Evolutionary conservation across 1,284 basidiomycete genomes (phyloP), one percentile per base, ranked within the genome.

Genomic region (Omphalotus olearius): DNA sequence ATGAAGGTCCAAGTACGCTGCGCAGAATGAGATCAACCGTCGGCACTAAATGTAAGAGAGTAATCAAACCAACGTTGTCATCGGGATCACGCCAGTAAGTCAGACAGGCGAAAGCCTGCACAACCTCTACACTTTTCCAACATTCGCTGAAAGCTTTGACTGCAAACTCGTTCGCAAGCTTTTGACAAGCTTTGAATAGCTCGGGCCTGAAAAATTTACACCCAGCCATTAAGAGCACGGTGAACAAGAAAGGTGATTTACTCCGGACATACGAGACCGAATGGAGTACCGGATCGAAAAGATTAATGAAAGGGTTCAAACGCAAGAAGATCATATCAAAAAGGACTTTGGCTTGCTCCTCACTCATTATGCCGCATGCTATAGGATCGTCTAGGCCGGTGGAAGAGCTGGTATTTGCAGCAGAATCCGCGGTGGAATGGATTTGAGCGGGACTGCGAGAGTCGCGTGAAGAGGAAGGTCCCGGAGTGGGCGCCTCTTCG

Each of bases 31-130:
- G 57, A 49, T 50, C 60, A 47, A 47, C 57, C n/a, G 51, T 36
- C 55, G 36, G 52, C 50, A 35, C 41, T 50, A 46, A 52, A 33
- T 36, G 52, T 40, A 53, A 17, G 44, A 47, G 56, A 42, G 35
- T 43, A 53, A 45, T 43, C 46, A 51, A 28, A 72, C 78, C 52
- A 57, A 87, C 85, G 50, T 79, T 85, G 60, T 91, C 88, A 57
- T 89, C 82, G 35, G 86, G 84, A 62, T 91, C 89, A 67, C 80
- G 87, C 91, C 91, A 93, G 64, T 93, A 93, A 35, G 85, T 89
- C 52, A 92, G 72, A 59, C 89, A 88, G 6, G 87, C 83, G 64
- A 91, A 88, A 25, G 90, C 88, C 66, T 93, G 91, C 2, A 89
- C 82, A 16, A 91, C 81, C 64, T 92, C 91, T 41, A 93, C 81